A percentile compares a stretch with the other conserved stretches of the same genome.
These are phyloP conservation scores for Penicillium pulvis DNA, from an alignment of 495 filamentous ascomycete species.

Conservation along the genomic window DNA sequence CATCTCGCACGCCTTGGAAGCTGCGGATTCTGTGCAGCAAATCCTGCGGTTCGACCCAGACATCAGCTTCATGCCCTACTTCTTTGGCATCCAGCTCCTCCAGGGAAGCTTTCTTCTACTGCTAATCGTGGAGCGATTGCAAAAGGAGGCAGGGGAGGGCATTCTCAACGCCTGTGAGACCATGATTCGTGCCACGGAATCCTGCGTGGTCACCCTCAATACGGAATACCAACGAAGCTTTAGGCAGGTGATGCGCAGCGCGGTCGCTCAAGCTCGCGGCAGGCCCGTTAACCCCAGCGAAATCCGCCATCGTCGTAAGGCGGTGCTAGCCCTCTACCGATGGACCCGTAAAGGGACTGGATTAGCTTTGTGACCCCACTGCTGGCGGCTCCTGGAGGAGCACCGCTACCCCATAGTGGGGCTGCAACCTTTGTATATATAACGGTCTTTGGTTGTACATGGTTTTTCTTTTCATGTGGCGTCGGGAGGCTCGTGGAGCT, in stretches of 20 bases:
- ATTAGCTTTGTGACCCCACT: slow-evolving; percentile 59
- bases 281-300: slow-evolving; percentile 74
- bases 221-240: slow-evolving; percentile 88
- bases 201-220: slow-evolving; percentile 81
- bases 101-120: slow-evolving; percentile 82
- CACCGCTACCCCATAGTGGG: neutral
- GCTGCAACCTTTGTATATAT: neutral
- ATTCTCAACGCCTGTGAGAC: slow-evolving; percentile 85
- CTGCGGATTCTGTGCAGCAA: slow-evolving; percentile 77
- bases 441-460: neutral
- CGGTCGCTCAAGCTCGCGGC: slow-evolving; percentile 74
- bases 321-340: slow-evolving; percentile 72
- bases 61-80: slow-evolving; percentile 87
- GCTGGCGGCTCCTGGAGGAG: neutral
- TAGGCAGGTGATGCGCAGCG: slow-evolving; percentile 80
- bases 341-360: slow-evolving; percentile 82
- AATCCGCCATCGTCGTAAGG: slow-evolving; percentile 71
- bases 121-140: slow-evolving; percentile 79
- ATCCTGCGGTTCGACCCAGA: slow-evolving; percentile 85
- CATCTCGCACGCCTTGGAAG: slow-evolving; percentile 76
- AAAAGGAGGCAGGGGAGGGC: slow-evolving; percentile 75
- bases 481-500: too few relatives aligned
- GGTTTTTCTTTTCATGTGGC: neutral
- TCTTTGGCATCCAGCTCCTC: slow-evolving; percentile 83
- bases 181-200: slow-evolving; percentile 82